Evolutionary conservation across 306 rosid genomes (phyloP), one percentile per base, ranked within the genome.

Genomic region (Vigna trinervia): DNA sequence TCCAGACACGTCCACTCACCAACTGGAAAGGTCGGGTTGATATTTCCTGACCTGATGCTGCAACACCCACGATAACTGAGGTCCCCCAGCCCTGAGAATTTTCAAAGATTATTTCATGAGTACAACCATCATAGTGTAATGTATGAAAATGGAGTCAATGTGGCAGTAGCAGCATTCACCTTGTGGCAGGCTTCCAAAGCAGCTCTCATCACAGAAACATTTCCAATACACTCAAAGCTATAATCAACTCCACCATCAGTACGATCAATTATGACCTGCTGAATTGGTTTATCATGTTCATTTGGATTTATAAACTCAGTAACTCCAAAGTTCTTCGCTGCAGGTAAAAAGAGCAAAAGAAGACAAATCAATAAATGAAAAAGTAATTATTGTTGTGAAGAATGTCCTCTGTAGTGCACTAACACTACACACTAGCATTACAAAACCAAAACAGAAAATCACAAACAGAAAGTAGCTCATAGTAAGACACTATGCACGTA

Each of bases 1-100:
- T 91, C 98, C 98, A 91, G 70, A 91, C 97, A 54, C 98, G 97
- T 54, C 98, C 98, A 5, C 90, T 87, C 84, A 93, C 98, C 88
- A 93, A 75, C 87, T 93, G 98, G 82, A 93, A 93, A 41, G 98
- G 98, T 9, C 98, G 91, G 23, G 98, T 93, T 38, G 93, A 87
- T 83, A 93, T 93, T 81, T 93, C 98, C 82, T 93, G 93, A n/a
- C 97, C 97, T 0, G 97, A 91, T 75, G 97, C 96, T 13, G 98
- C 97, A 74, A 93, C 98, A 22, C 98, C 98, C 63, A 93, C 98
- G 77, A 93, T 82, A 76, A 93, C 96, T 2, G 98, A 93, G 38
- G 94, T 89, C 26, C 98, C 98, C 98, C 98, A 93, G 64, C 97
- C 98, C 98, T 93, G 83, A 30, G 80, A 83, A 47, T 54, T 77